A percentile compares a stretch with the other conserved stretches of the same genome.
Conservation (phyloP, 768 basidiomycete species). For the Mycena crocata region DNA sequence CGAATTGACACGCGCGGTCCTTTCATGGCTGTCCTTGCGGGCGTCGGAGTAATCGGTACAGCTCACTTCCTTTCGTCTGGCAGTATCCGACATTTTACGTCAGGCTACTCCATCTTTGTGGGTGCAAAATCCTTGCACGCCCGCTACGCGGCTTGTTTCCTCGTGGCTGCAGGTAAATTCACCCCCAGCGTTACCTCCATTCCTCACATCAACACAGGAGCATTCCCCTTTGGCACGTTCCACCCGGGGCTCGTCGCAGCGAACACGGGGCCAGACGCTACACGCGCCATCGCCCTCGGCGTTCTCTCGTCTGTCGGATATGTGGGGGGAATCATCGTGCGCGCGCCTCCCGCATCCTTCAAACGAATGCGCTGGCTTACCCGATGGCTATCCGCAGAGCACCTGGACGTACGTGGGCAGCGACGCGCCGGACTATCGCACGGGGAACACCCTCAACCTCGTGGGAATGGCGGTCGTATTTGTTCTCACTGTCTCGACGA, state of each 20-base stretch:
- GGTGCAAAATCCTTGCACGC: slow-evolving; percentile 7
- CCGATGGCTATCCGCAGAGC: slow-evolving; percentile 3
- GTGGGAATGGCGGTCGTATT: slow-evolving; percentile 9
- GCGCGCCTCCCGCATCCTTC: background rate
- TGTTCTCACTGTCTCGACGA: background rate
- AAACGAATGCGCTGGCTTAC: background rate
- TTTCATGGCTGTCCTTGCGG: slow-evolving; percentile 4
- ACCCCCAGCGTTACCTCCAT: background rate
- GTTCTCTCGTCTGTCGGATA: slow-evolving; percentile 8
- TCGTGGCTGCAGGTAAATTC: slow-evolving; percentile 5
- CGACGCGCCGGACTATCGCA: slow-evolving; percentile 9
- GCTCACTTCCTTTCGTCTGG: background rate
- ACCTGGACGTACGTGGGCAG: slow-evolving; percentile 13
- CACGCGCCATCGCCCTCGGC: slow-evolving; percentile 13
- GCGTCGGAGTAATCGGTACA: slow-evolving; percentile 6
- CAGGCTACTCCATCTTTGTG: slow-evolving; percentile 12
- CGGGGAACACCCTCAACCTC: slow-evolving; percentile 10
- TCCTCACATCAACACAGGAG: background rate
- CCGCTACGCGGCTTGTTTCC: slow-evolving; percentile 11
- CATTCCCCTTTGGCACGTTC: slow-evolving; percentile 10
- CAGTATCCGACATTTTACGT: background rate
- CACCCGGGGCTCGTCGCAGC: slow-evolving; percentile 8
- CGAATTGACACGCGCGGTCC: slow-evolving; percentile 9
- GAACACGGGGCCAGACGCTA: slow-evolving; percentile 12
- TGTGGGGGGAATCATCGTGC: slow-evolving; percentile 9